phyloP scores from a whole-genome alignment of 805 yeast species.

The Kluyveromyces nonfermentans region DNA sequence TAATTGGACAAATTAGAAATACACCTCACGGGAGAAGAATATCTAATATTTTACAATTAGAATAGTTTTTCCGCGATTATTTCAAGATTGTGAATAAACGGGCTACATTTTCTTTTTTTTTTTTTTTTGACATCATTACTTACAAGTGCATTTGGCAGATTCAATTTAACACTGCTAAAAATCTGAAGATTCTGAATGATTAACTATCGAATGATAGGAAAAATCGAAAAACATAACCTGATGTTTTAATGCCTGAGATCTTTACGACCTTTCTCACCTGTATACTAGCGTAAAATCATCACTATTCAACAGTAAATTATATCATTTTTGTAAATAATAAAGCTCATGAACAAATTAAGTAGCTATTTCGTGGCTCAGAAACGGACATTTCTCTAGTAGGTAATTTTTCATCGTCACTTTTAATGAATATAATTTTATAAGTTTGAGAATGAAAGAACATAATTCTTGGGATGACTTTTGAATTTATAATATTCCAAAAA shows the following conservation, averaged over 20 bases:
- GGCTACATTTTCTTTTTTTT: not conserved
- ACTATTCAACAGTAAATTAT: not conserved
- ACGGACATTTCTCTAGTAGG: too few species aligned
- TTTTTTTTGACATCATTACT: not conserved
- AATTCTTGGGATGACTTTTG: too few species aligned
- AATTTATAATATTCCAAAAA: too few species aligned
- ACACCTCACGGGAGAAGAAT: slow-evolving; percentile 97
- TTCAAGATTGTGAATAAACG: not conserved
- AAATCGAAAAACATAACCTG: not conserved
- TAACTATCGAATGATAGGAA: not conserved
- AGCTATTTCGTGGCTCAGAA: too few species aligned
- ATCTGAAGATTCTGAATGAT: too few species aligned
- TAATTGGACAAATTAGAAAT: slow-evolving; percentile 62
- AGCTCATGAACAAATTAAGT: not conserved
- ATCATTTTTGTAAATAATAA: not conserved
- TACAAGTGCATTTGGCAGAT: not conserved
- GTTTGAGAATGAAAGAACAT: too few species aligned
- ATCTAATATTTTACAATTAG: slow-evolving; percentile 47
- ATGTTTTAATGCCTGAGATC: not conserved
- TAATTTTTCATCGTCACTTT: too few species aligned
- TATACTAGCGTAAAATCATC: not conserved
- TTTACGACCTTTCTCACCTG: not conserved
- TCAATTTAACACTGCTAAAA: not conserved
- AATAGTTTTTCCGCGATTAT: slow-evolving; percentile 7
- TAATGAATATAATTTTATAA: too few species aligned